A percentile compares a stretch with the other conserved stretches of the same genome.
Evolutionary conservation across 768 basidiomycete genomes (phyloP).

Genomic region (Leccinum variicolor): DNA sequence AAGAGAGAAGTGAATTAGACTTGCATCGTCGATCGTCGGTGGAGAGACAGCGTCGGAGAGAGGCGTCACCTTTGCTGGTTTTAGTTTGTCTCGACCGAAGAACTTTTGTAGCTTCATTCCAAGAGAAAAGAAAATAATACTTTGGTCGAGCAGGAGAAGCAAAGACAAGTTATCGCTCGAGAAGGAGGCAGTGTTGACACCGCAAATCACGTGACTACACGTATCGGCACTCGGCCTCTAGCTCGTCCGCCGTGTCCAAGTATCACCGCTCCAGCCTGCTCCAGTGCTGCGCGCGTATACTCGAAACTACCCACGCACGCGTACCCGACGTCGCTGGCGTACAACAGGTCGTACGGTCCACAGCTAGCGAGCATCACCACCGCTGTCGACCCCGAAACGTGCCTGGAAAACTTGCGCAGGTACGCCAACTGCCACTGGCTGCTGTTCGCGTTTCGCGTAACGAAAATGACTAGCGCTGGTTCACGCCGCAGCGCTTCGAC

Average conservation of each 20-base stretch:
- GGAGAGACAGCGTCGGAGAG: slow-evolving; percentile 17
- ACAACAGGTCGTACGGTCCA: slow-evolving; percentile 60
- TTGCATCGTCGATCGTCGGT: slow-evolving; percentile 28
- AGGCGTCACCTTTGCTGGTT: slow-evolving; percentile 31
- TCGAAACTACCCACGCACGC: slow-evolving; percentile 56
- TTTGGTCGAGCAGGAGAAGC: background rate
- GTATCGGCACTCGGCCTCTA: slow-evolving; percentile 10
- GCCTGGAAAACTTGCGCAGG: slow-evolving; percentile 29
- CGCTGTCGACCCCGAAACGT: slow-evolving; percentile 20
- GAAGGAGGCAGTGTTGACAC: slow-evolving; percentile 22
- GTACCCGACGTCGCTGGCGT: slow-evolving; percentile 21
- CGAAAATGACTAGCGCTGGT: slow-evolving; percentile 39
- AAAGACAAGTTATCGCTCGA: slow-evolving; percentile 9
- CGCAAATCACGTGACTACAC: slow-evolving; percentile 21
- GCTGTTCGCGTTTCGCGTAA: slow-evolving; percentile 54
- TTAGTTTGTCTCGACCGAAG: slow-evolving; percentile 50
- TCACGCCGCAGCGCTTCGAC: background rate
- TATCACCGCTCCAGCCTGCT: slow-evolving; percentile 40
- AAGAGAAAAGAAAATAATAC: background rate
- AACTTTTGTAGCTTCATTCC: slow-evolving; percentile 54
- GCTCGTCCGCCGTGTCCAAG: slow-evolving; percentile 33
- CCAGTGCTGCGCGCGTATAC: slow-evolving; percentile 51
- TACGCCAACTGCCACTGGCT: slow-evolving; percentile 50
- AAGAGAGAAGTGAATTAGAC: slow-evolving; percentile 1
- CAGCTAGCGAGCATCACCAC: slow-evolving; percentile 58